A percentile compares a stretch with the other conserved stretches of the same genome.
phyloP scores from a whole-genome alignment of 768 basidiomycete species.

The Amanita pseudoporphyria region DNA sequence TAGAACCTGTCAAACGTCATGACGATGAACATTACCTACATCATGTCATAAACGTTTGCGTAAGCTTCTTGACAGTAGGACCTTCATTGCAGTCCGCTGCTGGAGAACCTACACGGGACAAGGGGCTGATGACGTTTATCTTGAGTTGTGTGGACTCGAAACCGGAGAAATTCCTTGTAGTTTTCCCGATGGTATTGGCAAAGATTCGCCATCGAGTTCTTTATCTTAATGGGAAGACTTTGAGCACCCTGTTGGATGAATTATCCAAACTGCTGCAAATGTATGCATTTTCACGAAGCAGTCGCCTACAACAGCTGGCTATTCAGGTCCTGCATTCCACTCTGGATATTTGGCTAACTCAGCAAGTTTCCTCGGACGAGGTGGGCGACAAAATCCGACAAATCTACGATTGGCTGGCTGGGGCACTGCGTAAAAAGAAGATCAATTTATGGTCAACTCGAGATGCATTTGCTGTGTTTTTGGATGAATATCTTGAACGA shows the following conservation, averaged over 20 bases:
- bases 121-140: constrained; percentile 46
- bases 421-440: constrained; percentile 27
- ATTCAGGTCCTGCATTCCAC: constrained; percentile 62
- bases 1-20: constrained; percentile 18
- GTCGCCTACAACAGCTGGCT: constrained; percentile 40
- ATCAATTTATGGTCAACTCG: constrained; percentile 60
- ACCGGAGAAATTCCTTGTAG: constrained; percentile 45
- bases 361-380: constrained; percentile 21
- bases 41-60: constrained; percentile 39
- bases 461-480: constrained; percentile 52
- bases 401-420: constrained; percentile 48
- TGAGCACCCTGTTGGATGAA: constrained; percentile 44
- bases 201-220: constrained; percentile 48
- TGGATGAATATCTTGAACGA: constrained; percentile 50
- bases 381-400: constrained; percentile 34
- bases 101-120: constrained; percentile 52
- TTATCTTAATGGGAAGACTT: constrained; percentile 36
- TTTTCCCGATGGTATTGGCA: constrained; percentile 46
- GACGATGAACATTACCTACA: constrained; percentile 21
- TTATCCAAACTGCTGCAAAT: constrained; percentile 40
- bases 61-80: constrained; percentile 51
- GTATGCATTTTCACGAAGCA: constrained; percentile 48
- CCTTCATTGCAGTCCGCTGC: constrained; percentile 53
- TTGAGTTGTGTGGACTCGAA: constrained; percentile 29
- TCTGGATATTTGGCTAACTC: constrained; percentile 43